Percentiles rank a stretch among this genome's conserved stretches.
These are phyloP conservation scores for Hypsizygus marmoreus DNA, from an alignment of 768 basidiomycete genomes.

Conservation along the genomic window DNA sequence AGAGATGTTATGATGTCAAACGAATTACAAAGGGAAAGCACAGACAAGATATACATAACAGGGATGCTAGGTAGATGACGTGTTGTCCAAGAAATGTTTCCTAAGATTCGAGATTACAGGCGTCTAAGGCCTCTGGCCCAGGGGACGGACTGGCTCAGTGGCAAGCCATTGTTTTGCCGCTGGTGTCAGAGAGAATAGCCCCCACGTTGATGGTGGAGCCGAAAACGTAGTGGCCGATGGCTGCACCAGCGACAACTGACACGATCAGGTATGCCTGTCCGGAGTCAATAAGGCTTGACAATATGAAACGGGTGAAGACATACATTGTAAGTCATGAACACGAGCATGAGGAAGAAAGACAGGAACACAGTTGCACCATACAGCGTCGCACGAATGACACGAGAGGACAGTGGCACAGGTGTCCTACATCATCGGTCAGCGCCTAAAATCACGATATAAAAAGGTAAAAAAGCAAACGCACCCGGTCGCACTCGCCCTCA, in stretches of 20 bases:
- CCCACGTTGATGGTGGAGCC: slow-evolving; percentile 65
- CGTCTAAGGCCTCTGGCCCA: no score
- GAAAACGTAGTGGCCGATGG: slow-evolving; percentile 80
- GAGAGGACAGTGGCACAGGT: slow-evolving; percentile 49
- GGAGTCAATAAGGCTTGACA: no score
- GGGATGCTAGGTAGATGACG: no score
- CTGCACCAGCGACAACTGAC: slow-evolving; percentile 82
- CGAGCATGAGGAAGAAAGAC: slow-evolving; percentile 91
- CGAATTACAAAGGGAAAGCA: not conserved
- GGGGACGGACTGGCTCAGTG: slow-evolving; percentile 46
- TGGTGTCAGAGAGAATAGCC: slow-evolving; percentile 46
- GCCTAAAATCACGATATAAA: not conserved
- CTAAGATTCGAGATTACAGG: no score
- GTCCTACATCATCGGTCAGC: slow-evolving; percentile 33
- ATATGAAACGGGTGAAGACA: no score
- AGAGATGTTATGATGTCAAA: not conserved
- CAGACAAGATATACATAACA: no score
- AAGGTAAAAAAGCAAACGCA: slow-evolving; percentile 30
- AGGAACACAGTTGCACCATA: slow-evolving; percentile 80
- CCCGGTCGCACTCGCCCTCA: slow-evolving; percentile 42
- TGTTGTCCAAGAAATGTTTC: no score
- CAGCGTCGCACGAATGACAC: slow-evolving; percentile 61
- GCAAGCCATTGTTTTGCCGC: slow-evolving; percentile 76
- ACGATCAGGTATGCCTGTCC: slow-evolving; percentile 81
- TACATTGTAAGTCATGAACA: slow-evolving; percentile 97